Base-by-base conservation (phyloP, 495 filamentous ascomycete species). In the Hypoxylon crocopeplum region DNA sequence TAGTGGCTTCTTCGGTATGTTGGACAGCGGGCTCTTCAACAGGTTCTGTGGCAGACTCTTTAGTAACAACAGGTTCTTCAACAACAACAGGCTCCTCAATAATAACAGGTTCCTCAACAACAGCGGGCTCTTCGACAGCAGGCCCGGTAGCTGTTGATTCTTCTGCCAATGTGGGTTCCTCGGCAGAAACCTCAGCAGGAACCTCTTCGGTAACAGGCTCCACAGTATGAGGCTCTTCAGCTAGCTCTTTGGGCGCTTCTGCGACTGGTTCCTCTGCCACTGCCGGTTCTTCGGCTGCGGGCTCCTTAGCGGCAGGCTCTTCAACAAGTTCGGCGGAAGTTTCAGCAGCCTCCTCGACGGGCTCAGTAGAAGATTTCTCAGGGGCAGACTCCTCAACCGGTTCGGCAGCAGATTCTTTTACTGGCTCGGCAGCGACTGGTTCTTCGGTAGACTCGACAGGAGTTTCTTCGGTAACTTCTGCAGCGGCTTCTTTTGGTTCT, bases 241-340 rank as follows among this genome's bases (percentile, higher is more conserved):
- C 56, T 39, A 64, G 51, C 21, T 57, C 62, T 21, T 60, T 3
- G 44, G 34, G 61, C 42, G 46, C n/a, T 70, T 61, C 17, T 52
- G 33, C 49, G 25, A 29, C 27, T 47, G 30, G 13, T 24, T 53
- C 39, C 36, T 54, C 16, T 29, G 39, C 25, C 17, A 8, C 48
- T n/a, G n/a, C n/a, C n/a, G n/a, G n/a, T n/a, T n/a, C n/a, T n/a
- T n/a, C n/a, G n/a, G n/a, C n/a, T n/a, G n/a, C n/a, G 21, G 25
- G 10, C 3, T 34, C 33, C 25, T 46, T 47, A 1, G 37, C 16
- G 21, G 44, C 52, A 33, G 36, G 29, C 45, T 63, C 56, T 30
- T 44, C 49, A 24, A 40, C 24, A 21, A 24, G 22, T 47, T 34
- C 11, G 11, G 15, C 27, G 13, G 27, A 15, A n/a, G 19, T 19